Conservation (phyloP, 306 rosid species). For the Trifolium fragiferum region DNA sequence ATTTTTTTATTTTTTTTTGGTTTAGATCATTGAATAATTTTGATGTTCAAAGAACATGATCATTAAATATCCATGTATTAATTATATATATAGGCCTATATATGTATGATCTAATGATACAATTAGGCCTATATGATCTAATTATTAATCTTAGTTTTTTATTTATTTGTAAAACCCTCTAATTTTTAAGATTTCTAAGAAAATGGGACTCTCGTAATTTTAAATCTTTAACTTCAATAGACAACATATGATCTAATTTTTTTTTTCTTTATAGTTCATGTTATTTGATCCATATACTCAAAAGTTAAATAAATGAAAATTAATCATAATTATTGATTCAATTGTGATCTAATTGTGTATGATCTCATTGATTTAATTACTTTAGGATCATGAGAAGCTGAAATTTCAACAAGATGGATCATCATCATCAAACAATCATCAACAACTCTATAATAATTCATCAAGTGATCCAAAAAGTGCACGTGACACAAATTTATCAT, state of each 20-base stretch:
- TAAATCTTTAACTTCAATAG: too few relatives aligned
- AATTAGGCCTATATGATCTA: background rate
- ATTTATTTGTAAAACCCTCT: too few relatives aligned
- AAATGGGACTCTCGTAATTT: too few relatives aligned
- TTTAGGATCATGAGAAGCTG: constrained; percentile 41
- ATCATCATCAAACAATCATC: constrained; percentile 51
- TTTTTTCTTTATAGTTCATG: too few relatives aligned
- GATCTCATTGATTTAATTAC: background rate
- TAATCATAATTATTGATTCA: background rate
- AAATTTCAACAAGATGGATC: constrained; percentile 39
- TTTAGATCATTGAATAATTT: background rate
- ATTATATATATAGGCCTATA: background rate
- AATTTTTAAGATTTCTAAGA: too few relatives aligned
- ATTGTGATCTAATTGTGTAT: background rate
- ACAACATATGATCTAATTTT: too few relatives aligned
- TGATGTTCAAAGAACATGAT: background rate
- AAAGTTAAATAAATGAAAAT: background rate
- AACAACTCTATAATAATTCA: constrained; percentile 38
- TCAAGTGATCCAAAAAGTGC: constrained; percentile 11
- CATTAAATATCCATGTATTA: background rate
- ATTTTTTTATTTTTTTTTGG: too few relatives aligned
- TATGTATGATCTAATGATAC: background rate
- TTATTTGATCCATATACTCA: background rate
- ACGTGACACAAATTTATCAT: constrained; percentile 26
- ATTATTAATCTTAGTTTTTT: background rate